Evolutionary conservation across 2,329 filamentous ascomycete genomes (phyloP).

Genomic region (Amphichorda felina): DNA sequence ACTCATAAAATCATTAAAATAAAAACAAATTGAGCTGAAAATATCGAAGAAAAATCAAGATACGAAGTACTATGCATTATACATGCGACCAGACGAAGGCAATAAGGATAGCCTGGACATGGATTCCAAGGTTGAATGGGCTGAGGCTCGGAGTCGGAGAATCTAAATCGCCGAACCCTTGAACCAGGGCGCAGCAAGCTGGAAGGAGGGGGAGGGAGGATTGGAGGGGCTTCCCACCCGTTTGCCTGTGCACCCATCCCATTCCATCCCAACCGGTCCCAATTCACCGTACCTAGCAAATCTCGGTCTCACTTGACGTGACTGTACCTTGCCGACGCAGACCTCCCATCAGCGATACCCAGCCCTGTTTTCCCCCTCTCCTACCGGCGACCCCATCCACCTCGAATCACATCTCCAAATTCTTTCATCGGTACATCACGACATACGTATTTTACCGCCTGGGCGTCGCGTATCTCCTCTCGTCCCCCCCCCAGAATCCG

Average conservation of each 20-base stretch:
- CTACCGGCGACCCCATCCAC: neutral
- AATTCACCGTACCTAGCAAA: neutral
- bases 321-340: no score
- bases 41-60: no score
- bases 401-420: no score
- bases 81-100: neutral
- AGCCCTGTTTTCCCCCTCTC: neutral
- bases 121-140: no score
- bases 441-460: no score
- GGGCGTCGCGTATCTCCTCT: no score
- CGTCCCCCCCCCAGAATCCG: no score
- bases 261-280: neutral
- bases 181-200: neutral
- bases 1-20: neutral
- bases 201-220: neutral
- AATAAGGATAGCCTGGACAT: neutral
- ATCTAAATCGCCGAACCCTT: no score
- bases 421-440: no score
- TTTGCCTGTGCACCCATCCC: neutral
- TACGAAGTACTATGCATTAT: neutral
- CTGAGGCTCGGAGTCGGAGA: no score
- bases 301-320: neutral
- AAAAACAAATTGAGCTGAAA: neutral
- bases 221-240: conserved; percentile 1
- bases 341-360: no score